Conservation (phyloP, 2,329 filamentous ascomycete species). For the Akanthomyces uredinophilus region DNA sequence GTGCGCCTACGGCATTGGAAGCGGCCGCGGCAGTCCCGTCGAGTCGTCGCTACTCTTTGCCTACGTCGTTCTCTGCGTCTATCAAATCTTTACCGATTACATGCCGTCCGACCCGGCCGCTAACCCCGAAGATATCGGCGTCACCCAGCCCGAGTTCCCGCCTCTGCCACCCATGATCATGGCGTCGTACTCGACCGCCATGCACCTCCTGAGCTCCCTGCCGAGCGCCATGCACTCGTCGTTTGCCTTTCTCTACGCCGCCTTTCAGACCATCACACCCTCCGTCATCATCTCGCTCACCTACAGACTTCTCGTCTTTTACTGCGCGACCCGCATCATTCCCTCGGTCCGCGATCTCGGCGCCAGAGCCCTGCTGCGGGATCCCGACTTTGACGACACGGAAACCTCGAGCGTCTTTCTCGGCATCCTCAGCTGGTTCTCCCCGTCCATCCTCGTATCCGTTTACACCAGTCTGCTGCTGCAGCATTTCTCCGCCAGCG, state of each 20-base stretch:
- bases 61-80: slow-evolving; percentile 96
- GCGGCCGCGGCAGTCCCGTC: slow-evolving; percentile 87
- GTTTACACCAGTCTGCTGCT: slow-evolving; percentile 94
- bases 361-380: slow-evolving; percentile 74
- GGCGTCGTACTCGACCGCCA: slow-evolving; percentile 90
- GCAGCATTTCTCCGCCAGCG: slow-evolving; percentile 84
- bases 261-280: slow-evolving; percentile 91
- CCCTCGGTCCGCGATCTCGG: slow-evolving; percentile 86
- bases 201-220: slow-evolving; percentile 78
- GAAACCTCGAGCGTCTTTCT: slow-evolving; percentile 77
- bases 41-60: slow-evolving; percentile 94
- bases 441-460: slow-evolving; percentile 86
- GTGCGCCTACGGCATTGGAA: slow-evolving; percentile 89
- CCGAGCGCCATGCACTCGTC: slow-evolving; percentile 78
- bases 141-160: slow-evolving; percentile 77
- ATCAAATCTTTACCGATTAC: slow-evolving; percentile 99
- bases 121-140: slow-evolving; percentile 42
- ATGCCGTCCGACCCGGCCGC: slow-evolving; percentile 68
- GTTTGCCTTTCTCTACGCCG: slow-evolving; percentile 81
- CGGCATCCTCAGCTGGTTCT: slow-evolving; percentile 87
- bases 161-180: slow-evolving; percentile 97
- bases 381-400: slow-evolving; percentile 78
- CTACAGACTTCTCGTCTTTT: slow-evolving; percentile 92
- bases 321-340: slow-evolving; percentile 92
- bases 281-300: slow-evolving; percentile 92